Percentiles rank a stretch among this genome's conserved stretches.
Conservation (phyloP, 441 rosid species). For the Populus trichocarpa region DNA sequence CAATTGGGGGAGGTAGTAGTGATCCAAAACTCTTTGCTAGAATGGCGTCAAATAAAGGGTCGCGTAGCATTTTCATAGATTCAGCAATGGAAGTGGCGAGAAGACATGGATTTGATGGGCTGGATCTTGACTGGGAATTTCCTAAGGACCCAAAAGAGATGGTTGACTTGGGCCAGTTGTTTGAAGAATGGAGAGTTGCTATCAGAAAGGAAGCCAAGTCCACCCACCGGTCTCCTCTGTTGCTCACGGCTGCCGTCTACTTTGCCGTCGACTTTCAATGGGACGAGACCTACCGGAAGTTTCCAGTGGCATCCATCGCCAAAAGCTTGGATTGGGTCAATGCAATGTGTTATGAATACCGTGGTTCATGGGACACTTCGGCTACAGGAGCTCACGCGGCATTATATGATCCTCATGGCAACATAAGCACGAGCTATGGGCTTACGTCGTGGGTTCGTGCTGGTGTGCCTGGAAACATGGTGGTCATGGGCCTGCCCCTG, state of each 20-base stretch:
- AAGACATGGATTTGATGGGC: conserved; percentile 45
- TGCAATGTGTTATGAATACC: conserved; percentile 53
- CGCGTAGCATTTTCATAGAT: conserved; percentile 35
- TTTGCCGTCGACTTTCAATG: conserved; percentile 39
- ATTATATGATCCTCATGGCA: conserved; percentile 40
- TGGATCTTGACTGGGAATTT: conserved; percentile 60
- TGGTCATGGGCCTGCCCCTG: conserved; percentile 57
- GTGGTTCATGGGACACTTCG: conserved; percentile 41
- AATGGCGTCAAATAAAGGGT: conserved; percentile 27
- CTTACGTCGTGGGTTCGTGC: conserved; percentile 46
- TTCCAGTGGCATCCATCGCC: conserved; percentile 26
- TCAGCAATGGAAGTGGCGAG: conserved; percentile 47
- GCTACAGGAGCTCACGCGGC: conserved; percentile 46
- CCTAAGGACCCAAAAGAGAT: conserved; percentile 36
- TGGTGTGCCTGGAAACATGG: conserved; percentile 22
- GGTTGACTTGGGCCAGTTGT: conserved; percentile 29
- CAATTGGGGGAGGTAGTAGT: conserved; percentile 41
- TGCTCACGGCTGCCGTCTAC: conserved; percentile 57
- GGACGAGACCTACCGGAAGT: conserved; percentile 16
- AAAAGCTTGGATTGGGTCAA: conserved; percentile 42
- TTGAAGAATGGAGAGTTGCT: conserved; percentile 39
- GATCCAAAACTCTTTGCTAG: conserved; percentile 28
- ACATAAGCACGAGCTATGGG: conserved; percentile 53
- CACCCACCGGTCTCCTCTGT: conserved; percentile 27
- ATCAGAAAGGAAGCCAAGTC: conserved; percentile 34